Conservation (phyloP, 129 eudicot genomes). For the carrot (Daucus carota) region DH1_v3.0 NC_030381.2:55694001-55694500, state of each 20-base stretch:
- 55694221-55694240: conserved; percentile 4
- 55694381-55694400: conserved; percentile 85
- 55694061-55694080: background rate
- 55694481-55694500: background rate
- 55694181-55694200: conserved; percentile 97
- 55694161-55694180: conserved; percentile 92
- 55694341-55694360: conserved; percentile 98
- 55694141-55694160: conserved; percentile 96
- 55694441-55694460: conserved; percentile 72
- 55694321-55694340: conserved; percentile 85
- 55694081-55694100: conserved; percentile 51
- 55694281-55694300: background rate
- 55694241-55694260: background rate
- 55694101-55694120: conserved; percentile 92
- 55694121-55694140: conserved; percentile 70
- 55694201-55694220: conserved; percentile 62
- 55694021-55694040: background rate
- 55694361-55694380: conserved; percentile 87
- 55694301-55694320: conserved; percentile 41
- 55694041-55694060: background rate
- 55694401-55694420: conserved; percentile 98
- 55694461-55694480: background rate
- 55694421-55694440: conserved; percentile 95
- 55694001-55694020: background rate
- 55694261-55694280: no score